Percentiles rank a stretch among this genome's conserved stretches.
Evolutionary conservation across 2,329 filamentous ascomycete species (phyloP).

Genomic region (Rhytidhysteron rufulum): DNA sequence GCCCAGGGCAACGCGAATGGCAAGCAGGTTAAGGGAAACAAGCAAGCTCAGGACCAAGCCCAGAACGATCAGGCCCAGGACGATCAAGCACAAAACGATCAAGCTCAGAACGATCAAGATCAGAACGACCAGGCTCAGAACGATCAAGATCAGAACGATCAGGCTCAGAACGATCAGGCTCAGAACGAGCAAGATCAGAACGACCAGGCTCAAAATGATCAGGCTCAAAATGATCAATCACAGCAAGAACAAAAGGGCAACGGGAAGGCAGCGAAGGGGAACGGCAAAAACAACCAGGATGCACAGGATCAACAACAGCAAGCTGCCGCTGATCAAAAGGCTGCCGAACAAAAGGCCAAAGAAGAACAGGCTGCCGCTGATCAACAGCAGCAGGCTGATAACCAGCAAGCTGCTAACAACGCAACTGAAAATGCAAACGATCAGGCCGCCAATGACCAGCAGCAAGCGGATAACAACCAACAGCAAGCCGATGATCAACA

Average conservation of each 20-base stretch:
- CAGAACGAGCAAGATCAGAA: too few relatives aligned
- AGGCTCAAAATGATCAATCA: slow-evolving; percentile 4
- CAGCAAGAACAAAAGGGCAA: too few relatives aligned
- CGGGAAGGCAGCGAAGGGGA: too few relatives aligned
- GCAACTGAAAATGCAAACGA: background rate
- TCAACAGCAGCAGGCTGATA: background rate
- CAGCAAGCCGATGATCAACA: slow-evolving; percentile 5
- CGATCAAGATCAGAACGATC: slow-evolving; percentile 2
- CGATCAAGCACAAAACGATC: slow-evolving; percentile 1
- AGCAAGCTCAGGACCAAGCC: background rate
- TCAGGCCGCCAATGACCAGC: background rate
- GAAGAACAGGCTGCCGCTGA: slow-evolving; percentile 2
- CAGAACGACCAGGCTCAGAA: background rate
- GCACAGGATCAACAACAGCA: slow-evolving; percentile 5
- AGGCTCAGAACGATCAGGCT: too few relatives aligned
- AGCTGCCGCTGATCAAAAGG: slow-evolving; percentile 4
- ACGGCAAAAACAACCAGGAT: too few relatives aligned
- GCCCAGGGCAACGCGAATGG: background rate
- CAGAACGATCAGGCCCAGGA: background rate
- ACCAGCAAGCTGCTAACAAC: background rate
- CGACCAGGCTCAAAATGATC: too few relatives aligned
- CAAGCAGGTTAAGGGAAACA: slow-evolving; percentile 1
- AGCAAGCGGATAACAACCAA: background rate
- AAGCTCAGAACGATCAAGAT: slow-evolving; percentile 1
- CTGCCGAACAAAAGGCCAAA: slow-evolving; percentile 3